A percentile compares a stretch with the other conserved stretches of the same genome.
Conservation (phyloP, 202 grass and related monocot genomes). For the Elaeis oleifera region DNA sequence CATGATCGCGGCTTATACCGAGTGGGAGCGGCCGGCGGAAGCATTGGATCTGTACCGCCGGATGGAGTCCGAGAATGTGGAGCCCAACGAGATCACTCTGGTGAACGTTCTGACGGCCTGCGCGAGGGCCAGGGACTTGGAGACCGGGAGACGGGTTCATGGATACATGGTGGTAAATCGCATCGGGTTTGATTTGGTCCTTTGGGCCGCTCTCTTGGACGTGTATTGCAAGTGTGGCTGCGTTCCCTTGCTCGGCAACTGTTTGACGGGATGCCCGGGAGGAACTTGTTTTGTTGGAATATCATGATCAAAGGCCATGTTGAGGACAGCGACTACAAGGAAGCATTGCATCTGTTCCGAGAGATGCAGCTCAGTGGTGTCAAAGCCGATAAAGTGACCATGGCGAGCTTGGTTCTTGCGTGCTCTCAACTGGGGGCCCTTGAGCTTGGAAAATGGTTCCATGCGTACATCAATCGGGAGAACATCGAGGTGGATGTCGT, state of each 20-base stretch:
- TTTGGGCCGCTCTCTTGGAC: slow-evolving; percentile 14
- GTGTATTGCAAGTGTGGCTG: too few relatives aligned
- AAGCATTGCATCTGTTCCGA: slow-evolving; percentile 8
- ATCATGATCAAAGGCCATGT: slow-evolving; percentile 18
- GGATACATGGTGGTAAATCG: slow-evolving; percentile 6
- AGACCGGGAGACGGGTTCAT: slow-evolving; percentile 18
- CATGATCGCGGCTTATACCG: slow-evolving; percentile 18
- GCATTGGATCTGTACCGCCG: slow-evolving; percentile 14
- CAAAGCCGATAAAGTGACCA: slow-evolving; percentile 16
- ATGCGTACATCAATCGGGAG: background rate
- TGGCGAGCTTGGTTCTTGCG: slow-evolving; percentile 4
- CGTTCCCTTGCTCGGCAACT: background rate
- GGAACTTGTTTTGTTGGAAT: slow-evolving; percentile 16
- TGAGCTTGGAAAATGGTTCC: background rate
- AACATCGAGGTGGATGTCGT: background rate
- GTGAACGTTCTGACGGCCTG: slow-evolving; percentile 21
- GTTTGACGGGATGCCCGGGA: slow-evolving; percentile 14
- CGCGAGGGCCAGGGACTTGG: slow-evolving; percentile 6
- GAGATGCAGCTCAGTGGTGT: slow-evolving; percentile 9
- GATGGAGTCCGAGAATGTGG: slow-evolving; percentile 5
- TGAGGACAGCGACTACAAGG: slow-evolving; percentile 11
- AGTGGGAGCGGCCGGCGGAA: slow-evolving; percentile 3
- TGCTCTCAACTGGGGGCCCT: background rate
- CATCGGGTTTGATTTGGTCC: slow-evolving; percentile 13
- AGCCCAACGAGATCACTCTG: slow-evolving; percentile 9